Evolutionary conservation across 805 yeast genomes (phyloP).

Genomic region (Ogataea nonfermentans): DNA sequence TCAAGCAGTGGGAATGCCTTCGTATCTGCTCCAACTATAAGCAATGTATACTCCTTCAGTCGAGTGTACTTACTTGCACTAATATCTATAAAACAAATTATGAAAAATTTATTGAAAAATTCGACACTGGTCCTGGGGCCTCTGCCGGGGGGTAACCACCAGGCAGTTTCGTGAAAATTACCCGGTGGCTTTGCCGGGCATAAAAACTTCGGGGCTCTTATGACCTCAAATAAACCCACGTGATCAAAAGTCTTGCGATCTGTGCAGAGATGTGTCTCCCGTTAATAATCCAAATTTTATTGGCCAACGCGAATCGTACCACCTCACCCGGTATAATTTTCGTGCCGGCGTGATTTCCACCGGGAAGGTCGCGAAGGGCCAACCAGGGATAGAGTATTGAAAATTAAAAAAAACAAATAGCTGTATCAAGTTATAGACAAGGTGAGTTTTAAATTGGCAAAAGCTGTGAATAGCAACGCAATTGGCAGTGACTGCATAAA

Average conservation of each 20-base stretch:
- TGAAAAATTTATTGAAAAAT: slow-evolving; percentile 13
- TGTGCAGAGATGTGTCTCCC: slow-evolving; percentile 1
- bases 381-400: slow-evolving; percentile 8
- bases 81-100: slow-evolving; percentile 13
- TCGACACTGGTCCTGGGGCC: slow-evolving; percentile 10
- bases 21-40: background rate
- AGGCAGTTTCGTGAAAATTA: background rate
- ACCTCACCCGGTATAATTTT: slow-evolving; percentile 4
- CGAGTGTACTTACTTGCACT: slow-evolving; percentile 10
- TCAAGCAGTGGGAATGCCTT: background rate
- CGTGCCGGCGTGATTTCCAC: slow-evolving; percentile 1
- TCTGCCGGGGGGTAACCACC: slow-evolving; percentile 2
- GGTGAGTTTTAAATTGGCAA: slow-evolving; percentile 1
- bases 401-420: slow-evolving; percentile 11
- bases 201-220: background rate
- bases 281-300: slow-evolving; percentile 16
- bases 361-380: slow-evolving; percentile 11
- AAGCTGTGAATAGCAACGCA: background rate
- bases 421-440: slow-evolving; percentile 4
- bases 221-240: slow-evolving; percentile 4
- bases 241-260: slow-evolving; percentile 6
- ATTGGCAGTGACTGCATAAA: background rate
- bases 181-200: background rate
- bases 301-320: slow-evolving; percentile 20
- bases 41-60: background rate